Evolutionary conservation across 169 alveolate genomes (phyloP).

Genomic region (Plasmodium sp.): DNA sequence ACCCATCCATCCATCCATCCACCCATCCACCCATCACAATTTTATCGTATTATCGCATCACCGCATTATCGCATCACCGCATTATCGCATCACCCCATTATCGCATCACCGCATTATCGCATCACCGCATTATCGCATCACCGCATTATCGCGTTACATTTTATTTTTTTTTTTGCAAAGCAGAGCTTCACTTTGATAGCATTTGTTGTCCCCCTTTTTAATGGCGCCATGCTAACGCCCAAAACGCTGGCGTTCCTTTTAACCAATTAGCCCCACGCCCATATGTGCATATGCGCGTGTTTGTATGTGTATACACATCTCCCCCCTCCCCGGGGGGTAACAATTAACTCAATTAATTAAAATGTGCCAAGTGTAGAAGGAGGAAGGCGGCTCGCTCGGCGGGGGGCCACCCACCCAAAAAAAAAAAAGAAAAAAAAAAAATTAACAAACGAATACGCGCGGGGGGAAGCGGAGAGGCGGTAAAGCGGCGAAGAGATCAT

Average conservation of each 20-base stretch:
- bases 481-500: not conserved
- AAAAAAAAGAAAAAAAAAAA: slow-evolving; percentile 10
- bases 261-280: not conserved
- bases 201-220: not conserved
- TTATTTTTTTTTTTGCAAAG: not conserved
- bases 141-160: not conserved
- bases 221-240: not conserved
- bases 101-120: not conserved
- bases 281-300: not conserved
- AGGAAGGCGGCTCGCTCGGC: not conserved
- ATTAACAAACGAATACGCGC: not conserved
- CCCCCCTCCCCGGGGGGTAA: not conserved
- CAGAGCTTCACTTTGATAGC: not conserved
- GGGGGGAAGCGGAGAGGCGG: not conserved
- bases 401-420: not conserved
- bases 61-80: no score
- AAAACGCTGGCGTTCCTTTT: not conserved
- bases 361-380: not conserved
- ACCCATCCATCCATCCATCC: not conserved
- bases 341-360: not conserved
- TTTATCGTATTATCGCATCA: no score
- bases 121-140: not conserved
- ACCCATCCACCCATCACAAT: not conserved
- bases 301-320: not conserved
- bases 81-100: not conserved